Conservation (phyloP, 225 moss, liverwort and hornwort species). For the Ulota crispa region DNA sequence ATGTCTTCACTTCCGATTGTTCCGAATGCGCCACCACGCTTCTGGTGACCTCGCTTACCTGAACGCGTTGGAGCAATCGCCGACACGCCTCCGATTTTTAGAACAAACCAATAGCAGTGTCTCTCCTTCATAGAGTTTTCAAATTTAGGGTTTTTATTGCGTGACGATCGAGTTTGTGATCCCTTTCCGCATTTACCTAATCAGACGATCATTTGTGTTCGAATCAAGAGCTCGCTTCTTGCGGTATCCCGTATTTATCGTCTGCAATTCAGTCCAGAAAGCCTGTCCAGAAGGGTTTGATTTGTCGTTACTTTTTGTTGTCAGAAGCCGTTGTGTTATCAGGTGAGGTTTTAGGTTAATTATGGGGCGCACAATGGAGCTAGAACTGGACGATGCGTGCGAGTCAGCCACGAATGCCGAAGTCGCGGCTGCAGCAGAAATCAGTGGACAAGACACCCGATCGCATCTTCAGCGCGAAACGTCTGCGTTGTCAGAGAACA, state of each 20-base stretch:
- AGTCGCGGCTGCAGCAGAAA: neutral
- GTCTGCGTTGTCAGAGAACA: slow-evolving; percentile 39
- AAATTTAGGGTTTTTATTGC: neutral
- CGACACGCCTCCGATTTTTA: neutral
- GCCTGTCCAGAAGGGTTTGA: neutral
- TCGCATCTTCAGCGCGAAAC: slow-evolving; percentile 50
- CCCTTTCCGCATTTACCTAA: neutral
- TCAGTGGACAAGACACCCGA: slow-evolving; percentile 7
- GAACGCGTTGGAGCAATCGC: neutral
- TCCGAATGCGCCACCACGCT: neutral
- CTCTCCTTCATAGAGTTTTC: neutral
- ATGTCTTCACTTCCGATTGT: neutral
- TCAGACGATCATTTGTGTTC: neutral
- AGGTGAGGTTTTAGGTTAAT: neutral
- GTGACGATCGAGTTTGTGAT: neutral
- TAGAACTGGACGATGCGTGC: slow-evolving; percentile 18
- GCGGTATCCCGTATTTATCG: neutral
- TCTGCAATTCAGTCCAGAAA: neutral
- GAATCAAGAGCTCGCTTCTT: too few relatives aligned
- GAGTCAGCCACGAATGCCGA: neutral
- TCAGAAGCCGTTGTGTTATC: neutral
- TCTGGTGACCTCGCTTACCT: neutral
- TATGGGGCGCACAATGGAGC: slow-evolving; percentile 41
- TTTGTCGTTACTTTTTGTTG: neutral
- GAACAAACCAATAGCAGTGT: neutral